Evolutionary conservation across 2,329 filamentous ascomycete genomes (phyloP), one percentile per base, ranked within the genome.

Genomic region (Simplicillium sp.): DNA sequence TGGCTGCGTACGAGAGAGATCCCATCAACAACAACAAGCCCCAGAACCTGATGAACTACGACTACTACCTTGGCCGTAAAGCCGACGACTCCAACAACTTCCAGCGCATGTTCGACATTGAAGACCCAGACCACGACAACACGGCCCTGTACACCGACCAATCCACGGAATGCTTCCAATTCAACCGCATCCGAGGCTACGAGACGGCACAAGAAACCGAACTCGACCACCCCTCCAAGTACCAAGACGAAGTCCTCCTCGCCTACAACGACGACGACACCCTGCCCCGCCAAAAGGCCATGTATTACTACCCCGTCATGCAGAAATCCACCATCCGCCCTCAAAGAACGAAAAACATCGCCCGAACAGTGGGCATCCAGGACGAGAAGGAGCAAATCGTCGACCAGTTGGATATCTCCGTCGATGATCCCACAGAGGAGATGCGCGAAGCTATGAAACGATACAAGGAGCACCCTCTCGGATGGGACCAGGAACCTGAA

Each of bases 271-370:
- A 77, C 46, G 71, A 73, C 46, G 69, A 59, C 17, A 52, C 60
- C 37, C 66, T 70, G 46, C 68, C 68, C 38, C 59, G 62, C 42
- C 68, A 75, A 47, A 76, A 75, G 55, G 79, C 70, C 7, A 75
- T 72, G 11, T 82, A 80, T 57, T 84, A 82, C 59, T 84, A 83
- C 50, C 80, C 80, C 4, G 69, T 84, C 46, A 74, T 83, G 61
- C 77, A 82, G 57, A 73, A 76, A 40, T 75, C 70, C 36, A 68
- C 69, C 16, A 75, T 84, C 51, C 68, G 77, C 35, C 77, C 76
- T 25, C 77, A 80, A 58, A 71, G 79, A 43, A 73, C 69, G 45
- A 80, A 76, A 66, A 78, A 78, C 53, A 79, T 81, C 48, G 70
- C 74, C 36, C 71, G 73, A 36, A 73, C 65, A 28, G 63, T 64